Conservation (phyloP, 495 filamentous ascomycete species). For the Hypoxylon trugodes region DNA sequence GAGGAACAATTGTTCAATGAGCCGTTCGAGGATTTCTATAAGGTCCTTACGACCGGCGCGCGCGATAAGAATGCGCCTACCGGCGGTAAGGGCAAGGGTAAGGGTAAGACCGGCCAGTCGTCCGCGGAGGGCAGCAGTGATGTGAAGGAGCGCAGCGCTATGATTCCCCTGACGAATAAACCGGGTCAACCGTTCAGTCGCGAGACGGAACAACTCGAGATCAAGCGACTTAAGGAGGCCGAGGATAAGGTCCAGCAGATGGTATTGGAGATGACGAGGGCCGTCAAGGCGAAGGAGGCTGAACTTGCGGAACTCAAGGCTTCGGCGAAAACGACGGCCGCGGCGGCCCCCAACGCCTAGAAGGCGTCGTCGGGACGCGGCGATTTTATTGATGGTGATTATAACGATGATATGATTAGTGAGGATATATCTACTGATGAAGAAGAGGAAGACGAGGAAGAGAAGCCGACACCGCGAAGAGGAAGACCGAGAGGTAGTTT, state of each 20-base stretch:
- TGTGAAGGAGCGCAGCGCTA: slow-evolving; percentile 68
- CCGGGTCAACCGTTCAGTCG: slow-evolving; percentile 76
- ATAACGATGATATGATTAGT: neutral
- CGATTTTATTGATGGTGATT: too few species aligned
- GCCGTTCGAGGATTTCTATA: slow-evolving; percentile 88
- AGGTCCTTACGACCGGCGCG: slow-evolving; percentile 75
- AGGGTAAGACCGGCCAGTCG: slow-evolving; percentile 42
- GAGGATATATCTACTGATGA: neutral
- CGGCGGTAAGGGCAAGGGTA: slow-evolving; percentile 55
- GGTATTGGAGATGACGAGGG: slow-evolving; percentile 68
- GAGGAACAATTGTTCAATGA: slow-evolving; percentile 97
- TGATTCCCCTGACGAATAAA: slow-evolving; percentile 71
- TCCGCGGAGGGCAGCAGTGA: slow-evolving; percentile 51
- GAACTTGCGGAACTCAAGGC: slow-evolving; percentile 56
- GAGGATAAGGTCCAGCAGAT: slow-evolving; percentile 72
- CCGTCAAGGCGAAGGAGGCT: slow-evolving; percentile 67
- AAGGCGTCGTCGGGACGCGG: neutral
- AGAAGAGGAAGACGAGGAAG: neutral
- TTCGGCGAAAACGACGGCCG: slow-evolving; percentile 16
- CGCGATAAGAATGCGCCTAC: slow-evolving; percentile 43
- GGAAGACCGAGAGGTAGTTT: too few species aligned
- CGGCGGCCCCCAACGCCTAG: slow-evolving; percentile 38
- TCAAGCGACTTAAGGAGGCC: slow-evolving; percentile 75
- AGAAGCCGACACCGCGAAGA: too few species aligned
- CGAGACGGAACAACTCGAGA: slow-evolving; percentile 76